phyloP scores from a whole-genome alignment of 169 alveolate species.

The Plasmodium yoelii region DNA sequence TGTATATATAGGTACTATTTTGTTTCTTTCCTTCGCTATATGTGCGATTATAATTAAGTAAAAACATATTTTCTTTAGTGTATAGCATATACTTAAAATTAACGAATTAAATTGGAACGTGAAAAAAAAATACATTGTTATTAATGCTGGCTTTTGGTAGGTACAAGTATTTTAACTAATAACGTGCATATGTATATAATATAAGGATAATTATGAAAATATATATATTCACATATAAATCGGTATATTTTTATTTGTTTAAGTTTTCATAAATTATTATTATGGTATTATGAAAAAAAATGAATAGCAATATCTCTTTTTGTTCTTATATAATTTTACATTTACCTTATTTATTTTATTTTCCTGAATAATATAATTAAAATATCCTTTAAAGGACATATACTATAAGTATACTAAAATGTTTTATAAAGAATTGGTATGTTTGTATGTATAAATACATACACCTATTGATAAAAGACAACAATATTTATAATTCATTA shows the following conservation, averaged over 20 bases:
- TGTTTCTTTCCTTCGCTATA: background rate
- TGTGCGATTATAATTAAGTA: background rate
- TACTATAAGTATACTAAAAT: slow-evolving; percentile 26
- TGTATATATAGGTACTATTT: background rate
- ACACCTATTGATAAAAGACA: slow-evolving; percentile 1
- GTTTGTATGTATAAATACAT: background rate
- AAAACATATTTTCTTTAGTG: background rate
- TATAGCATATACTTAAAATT: slow-evolving; percentile 1
- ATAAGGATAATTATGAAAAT: background rate
- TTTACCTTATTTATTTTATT: slow-evolving; percentile 14
- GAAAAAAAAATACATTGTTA: slow-evolving; percentile 1
- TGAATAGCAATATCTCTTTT: background rate
- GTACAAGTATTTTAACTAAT: slow-evolving; percentile 21
- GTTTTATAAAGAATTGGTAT: slow-evolving; percentile 68
- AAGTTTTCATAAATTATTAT: slow-evolving; percentile 7
- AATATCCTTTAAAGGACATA: slow-evolving; percentile 3
- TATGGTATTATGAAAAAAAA: slow-evolving; percentile 8
- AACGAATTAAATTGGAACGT: background rate
- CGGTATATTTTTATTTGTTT: background rate
- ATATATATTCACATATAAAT: slow-evolving; percentile 2
- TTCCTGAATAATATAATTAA: slow-evolving; percentile 22
- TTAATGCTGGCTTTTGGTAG: slow-evolving; percentile 15
- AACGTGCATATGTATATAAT: slow-evolving; percentile 2
- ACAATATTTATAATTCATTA: no score
- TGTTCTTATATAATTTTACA: background rate